These are phyloP conservation scores for Penicillium hesseltinei DNA, from an alignment of 2,329 filamentous ascomycete genomes.

Conservation along the genomic window DNA sequence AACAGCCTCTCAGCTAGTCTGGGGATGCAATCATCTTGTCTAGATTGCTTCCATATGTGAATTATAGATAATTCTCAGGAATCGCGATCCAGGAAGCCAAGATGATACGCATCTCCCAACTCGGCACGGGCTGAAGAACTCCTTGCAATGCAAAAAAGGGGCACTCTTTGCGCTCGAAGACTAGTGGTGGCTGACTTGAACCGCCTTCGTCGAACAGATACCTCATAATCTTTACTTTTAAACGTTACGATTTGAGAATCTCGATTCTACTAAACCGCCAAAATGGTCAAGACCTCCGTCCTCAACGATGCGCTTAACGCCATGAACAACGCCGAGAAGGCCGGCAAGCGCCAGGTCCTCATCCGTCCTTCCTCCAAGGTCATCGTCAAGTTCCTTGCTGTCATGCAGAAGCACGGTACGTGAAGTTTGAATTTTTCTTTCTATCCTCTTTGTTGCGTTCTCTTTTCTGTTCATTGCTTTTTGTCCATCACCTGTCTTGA, in stretches of 20 bases:
- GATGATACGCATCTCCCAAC: conserved; percentile 46
- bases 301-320: conserved; percentile 98
- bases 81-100: conserved; percentile 17
- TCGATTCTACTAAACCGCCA: conserved; percentile 59
- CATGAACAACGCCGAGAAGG: conserved; percentile 99
- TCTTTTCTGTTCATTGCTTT: conserved; percentile 4
- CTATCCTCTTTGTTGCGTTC: conserved; percentile 2
- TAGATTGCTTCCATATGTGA: conserved; percentile 17
- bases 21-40: conserved; percentile 43
- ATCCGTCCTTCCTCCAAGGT: conserved; percentile 99
- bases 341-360: conserved; percentile 97
- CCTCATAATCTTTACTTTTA: conserved; percentile 34
- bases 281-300: conserved; percentile 98
- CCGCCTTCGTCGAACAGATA: conserved; percentile 29
- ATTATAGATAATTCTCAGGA: conserved; percentile 12
- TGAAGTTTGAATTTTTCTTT: neutral
- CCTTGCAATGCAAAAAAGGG: conserved; percentile 51
- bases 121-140: conserved; percentile 67
- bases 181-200: conserved; percentile 62
- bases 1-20: conserved; percentile 45
- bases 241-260: conserved; percentile 53
- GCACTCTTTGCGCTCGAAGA: conserved; percentile 68
- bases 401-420: conserved; percentile 99
- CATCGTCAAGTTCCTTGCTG: conserved; percentile 97
- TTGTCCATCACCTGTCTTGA: neutral